phyloP scores from a whole-genome alignment of 345 rosid genomes.

The Carallia pectinifolia region DNA sequence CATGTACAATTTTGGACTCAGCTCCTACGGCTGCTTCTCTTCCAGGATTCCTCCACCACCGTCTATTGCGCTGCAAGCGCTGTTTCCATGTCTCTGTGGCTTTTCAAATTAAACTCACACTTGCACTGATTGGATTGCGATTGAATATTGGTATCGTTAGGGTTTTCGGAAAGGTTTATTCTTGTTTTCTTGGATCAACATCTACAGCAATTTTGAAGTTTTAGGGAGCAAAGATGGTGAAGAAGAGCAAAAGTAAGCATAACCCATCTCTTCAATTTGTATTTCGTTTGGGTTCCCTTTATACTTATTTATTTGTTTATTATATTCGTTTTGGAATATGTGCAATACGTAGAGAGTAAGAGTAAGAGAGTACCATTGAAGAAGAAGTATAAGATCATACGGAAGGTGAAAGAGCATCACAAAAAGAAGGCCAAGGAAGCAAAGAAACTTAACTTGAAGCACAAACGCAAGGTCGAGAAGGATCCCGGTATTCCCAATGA shows the following conservation, averaged over 20 bases:
- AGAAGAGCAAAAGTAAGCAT: slow-evolving; percentile 72
- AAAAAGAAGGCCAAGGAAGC: slow-evolving; percentile 96
- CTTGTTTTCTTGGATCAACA: too few species aligned
- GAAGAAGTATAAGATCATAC: slow-evolving; percentile 81
- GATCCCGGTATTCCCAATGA: slow-evolving; percentile 98
- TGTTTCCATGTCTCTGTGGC: too few species aligned
- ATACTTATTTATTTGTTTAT: background rate
- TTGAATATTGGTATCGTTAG: too few species aligned
- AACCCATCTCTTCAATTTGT: background rate
- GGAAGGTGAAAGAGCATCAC: slow-evolving; percentile 92
- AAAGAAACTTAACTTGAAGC: slow-evolving; percentile 61
- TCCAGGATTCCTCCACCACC: too few species aligned
- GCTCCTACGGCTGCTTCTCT: too few species aligned
- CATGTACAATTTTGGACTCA: too few species aligned
- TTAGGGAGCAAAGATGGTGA: slow-evolving; percentile 50
- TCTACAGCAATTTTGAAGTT: too few species aligned
- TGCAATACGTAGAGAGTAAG: slow-evolving; percentile 66
- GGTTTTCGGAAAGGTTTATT: too few species aligned
- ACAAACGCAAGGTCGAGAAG: slow-evolving; percentile 69
- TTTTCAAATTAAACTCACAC: too few species aligned
- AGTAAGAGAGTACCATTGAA: slow-evolving; percentile 83
- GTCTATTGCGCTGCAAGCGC: too few species aligned
- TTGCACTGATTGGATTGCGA: too few species aligned
- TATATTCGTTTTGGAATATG: background rate
- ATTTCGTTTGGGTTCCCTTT: background rate